Base-by-base conservation (phyloP, 2,329 filamentous ascomycete genomes). In the Cytospora schulzeri region DNA sequence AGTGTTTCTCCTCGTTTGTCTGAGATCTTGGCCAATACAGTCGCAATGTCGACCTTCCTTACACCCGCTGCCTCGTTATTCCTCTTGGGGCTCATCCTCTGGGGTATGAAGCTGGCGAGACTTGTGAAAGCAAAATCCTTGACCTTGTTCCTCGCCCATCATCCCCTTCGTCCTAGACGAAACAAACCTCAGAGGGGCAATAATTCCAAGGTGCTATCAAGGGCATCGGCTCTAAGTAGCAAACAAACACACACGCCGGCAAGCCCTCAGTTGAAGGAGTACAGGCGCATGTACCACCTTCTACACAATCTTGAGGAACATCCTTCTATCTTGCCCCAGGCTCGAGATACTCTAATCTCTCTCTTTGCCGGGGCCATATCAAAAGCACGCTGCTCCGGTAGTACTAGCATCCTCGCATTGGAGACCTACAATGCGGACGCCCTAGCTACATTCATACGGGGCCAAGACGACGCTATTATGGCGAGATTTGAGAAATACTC, bases 221-320 rank as follows among this genome's bases (percentile, higher is more conserved):
- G 48, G n/a, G 48, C 48, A 51, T 26, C 48, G 5, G 48, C n/a
- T 26, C 26, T n/a, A 51, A 26, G n/a, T 51, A 12, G 17, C n/a
- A 51, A 26, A 24, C 11, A 51, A 12, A 24, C 48, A 51, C 15
- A 26, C 26, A 33, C 5, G 31, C n/a, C 26, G 4, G 48, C 48
- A 51, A 51, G 24, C 48, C 12, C 4, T n/a, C n/a, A 51, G n/a
- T 51, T 51, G 48, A 24, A 12, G 26, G 26, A 24, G 26, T 24
- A 22, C 48, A 51, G 48, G 11, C 48, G 48, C 48, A 51, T 51
- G 48, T 51, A 51, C 48, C 48, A 51, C 48, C 48, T 24, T 12
- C 48, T 51, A 26, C 48, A 51, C 48, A 51, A 51, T n/a, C 48
- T 51, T n/a, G 48, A 51, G 48, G 48, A 51, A 24, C n/a, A 51